These are phyloP conservation scores for Plenodomus tracheiphilus DNA, from an alignment of 2,329 filamentous ascomycete genomes.

Conservation along the genomic window DNA sequence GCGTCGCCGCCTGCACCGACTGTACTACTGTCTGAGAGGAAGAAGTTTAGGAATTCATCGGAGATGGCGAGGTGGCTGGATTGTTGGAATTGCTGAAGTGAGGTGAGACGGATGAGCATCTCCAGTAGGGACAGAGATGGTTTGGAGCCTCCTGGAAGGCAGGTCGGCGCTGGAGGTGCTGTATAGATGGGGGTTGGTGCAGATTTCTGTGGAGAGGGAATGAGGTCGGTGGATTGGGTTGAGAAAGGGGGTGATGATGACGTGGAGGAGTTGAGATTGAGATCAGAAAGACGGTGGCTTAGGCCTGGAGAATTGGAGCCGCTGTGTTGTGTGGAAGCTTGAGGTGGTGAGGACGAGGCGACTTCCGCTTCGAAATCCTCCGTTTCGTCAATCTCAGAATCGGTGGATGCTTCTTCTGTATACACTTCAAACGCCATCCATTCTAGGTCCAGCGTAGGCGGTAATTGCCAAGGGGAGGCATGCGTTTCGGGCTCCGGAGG, in stretches of 20 bases:
- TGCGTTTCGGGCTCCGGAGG: background rate
- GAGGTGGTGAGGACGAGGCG: constrained; percentile 18
- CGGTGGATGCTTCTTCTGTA: constrained; percentile 63
- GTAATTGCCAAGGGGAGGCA: constrained; percentile 61
- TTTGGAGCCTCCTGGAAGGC: constrained; percentile 57
- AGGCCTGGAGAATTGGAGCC: constrained; percentile 48
- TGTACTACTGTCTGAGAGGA: constrained; percentile 70
- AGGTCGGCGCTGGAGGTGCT: background rate
- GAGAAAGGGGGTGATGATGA: constrained; percentile 29
- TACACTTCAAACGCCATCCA: constrained; percentile 93
- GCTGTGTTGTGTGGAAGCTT: constrained; percentile 11
- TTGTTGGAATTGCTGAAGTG: constrained; percentile 91
- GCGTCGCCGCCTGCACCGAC: constrained; percentile 67
- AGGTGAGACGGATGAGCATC: constrained; percentile 81
- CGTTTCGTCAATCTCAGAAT: constrained; percentile 54
- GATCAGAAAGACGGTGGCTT: constrained; percentile 49
- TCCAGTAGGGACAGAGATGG: constrained; percentile 81
- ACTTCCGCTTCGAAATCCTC: constrained; percentile 22
- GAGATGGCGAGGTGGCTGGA: constrained; percentile 85
- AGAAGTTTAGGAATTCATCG: constrained; percentile 87
- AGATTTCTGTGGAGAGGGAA: constrained; percentile 24
- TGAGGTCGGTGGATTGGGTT: constrained; percentile 22
- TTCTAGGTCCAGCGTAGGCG: constrained; percentile 78
- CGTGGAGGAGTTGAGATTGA: constrained; percentile 28
- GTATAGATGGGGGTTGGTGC: constrained; percentile 12